Base-by-base conservation (phyloP, 1,284 basidiomycete genomes). In the Puccinia horiana region DNA sequence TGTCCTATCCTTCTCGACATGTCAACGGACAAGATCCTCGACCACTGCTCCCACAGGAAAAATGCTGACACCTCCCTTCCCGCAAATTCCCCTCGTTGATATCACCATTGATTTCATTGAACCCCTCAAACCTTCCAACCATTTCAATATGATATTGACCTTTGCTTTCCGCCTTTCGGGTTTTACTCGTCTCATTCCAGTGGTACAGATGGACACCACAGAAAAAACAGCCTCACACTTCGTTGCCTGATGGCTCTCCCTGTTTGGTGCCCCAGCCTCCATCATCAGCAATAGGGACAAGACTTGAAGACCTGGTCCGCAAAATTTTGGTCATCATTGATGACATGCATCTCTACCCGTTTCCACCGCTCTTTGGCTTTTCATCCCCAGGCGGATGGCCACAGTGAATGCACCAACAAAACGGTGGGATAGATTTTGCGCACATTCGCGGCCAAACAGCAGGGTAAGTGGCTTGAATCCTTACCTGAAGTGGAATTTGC, bases 391-490 rank as follows among this genome's bases (percentile, higher is more conserved):
- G 85, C 85, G 1, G 85, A 86, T 54, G 84, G 86, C 29, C 16
- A 73, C 0, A 87, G 85, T n/a, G 86, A 88, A 83, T 58, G 83
- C 0, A 85, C 86, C 0, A 88, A 88, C 73, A 88, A 88, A 56
- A 88, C 87, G 0, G 81, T 89, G 0, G 86, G 83, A 1, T 87
- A 61, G 67, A 76, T 81, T 44, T 58, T 85, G 8, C 80, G 82
- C 20, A 52, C 23, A 23, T 75, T 75, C 26, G 75, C 2, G 20
- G 76, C n/a, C 83, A 85, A 65, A 67, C 69, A 29, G 63, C 73
- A 75, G 56, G 49, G 73, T 26, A 49, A 82, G 61, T 85, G 83
- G 84, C 20, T 76, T n/a, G n/a, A n/a, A n/a, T n/a, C n/a, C n/a
- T n/a, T n/a, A n/a, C n/a, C n/a, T n/a, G n/a, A n/a, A n/a, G n/a